A percentile compares a stretch with the other conserved stretches of the same genome.
Evolutionary conservation across 495 filamentous ascomycete species (phyloP).

Genomic region (Trichoderma orchidacearum): DNA sequence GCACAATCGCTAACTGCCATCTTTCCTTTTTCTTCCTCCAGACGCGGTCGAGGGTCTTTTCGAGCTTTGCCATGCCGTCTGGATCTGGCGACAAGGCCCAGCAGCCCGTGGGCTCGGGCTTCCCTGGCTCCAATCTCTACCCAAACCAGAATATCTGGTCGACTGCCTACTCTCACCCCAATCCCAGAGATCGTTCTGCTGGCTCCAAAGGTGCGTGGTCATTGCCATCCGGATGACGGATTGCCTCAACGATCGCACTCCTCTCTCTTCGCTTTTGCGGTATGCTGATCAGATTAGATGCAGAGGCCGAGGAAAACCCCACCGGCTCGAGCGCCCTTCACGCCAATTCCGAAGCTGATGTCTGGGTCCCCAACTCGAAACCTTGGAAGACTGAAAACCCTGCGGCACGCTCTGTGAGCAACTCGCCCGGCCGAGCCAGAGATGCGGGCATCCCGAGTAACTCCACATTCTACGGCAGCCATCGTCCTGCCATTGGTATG

Average conservation of each 20-base stretch:
- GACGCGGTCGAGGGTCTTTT: background rate
- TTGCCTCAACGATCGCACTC: background rate
- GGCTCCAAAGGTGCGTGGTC: slow-evolving; percentile 29
- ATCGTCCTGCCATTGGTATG: background rate
- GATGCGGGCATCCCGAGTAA: slow-evolving; percentile 4
- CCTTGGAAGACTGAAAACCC: slow-evolving; percentile 5
- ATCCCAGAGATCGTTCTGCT: slow-evolving; percentile 4
- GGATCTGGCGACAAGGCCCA: background rate
- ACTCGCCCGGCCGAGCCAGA: slow-evolving; percentile 16
- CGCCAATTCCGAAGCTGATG: slow-evolving; percentile 51
- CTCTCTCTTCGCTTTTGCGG: background rate
- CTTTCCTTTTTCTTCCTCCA: background rate
- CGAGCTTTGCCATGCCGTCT: slow-evolving; percentile 2
- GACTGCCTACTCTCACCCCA: background rate
- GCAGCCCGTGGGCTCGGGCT: slow-evolving; percentile 2
- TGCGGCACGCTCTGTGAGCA: slow-evolving; percentile 11
- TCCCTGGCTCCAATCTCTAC: background rate
- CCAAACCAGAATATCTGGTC: background rate
- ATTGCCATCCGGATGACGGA: background rate
- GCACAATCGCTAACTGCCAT: slow-evolving; percentile 1
- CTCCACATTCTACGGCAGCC: background rate
- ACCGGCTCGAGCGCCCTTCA: slow-evolving; percentile 51
- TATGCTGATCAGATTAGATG: background rate
- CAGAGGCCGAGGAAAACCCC: slow-evolving; percentile 26
- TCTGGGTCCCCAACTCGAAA: slow-evolving; percentile 26